Base-by-base conservation (phyloP, 768 basidiomycete genomes). In the Mycena latifolia region DNA sequence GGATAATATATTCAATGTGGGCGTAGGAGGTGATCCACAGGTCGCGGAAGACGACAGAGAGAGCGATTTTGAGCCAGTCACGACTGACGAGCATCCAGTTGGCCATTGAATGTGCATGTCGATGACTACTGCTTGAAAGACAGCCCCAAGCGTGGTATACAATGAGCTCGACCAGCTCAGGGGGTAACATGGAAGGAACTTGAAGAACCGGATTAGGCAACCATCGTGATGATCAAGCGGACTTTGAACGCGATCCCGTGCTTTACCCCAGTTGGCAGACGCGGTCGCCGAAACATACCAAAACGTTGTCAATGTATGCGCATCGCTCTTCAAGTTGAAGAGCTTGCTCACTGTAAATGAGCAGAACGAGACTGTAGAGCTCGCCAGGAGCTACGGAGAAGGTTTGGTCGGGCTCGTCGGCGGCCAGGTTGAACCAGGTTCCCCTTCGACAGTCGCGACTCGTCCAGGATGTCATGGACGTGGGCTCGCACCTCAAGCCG, bases 91-190 rank as follows among this genome's bases (percentile, higher is more conserved):
- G 35, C 54, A 55, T 41, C 39, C 54, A 55, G 10, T 45, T 3
- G 5, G 27, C 54, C 54, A 55, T 55, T 3, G 54, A 55, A 7
- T 55, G 25, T 2, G 35, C 20, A 55, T 55, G 53, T 37, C 53
- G 9, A 28, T 55, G 53, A 25, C 35, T 55, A 22, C 53, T 41
- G n/a, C 29, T 55, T 3, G 50, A 52, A 41, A 55, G 33, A 55
- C 50, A 52, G 31, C n/a, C 52, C 52, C 33, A 53, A 1, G 18
- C 52, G 33, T 53, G 35, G 35, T 53, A 53, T 2, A 53, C 17
- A 24, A 53, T 37, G 20, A 53, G 52, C 33, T 53, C 10, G 52
- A 53, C 29, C 52, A 53, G 52, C n/a, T 53, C 52, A 53, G 35
- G 50, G 29, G 52, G 52, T 6, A 53, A 37, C 37, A 37, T 37